These are phyloP conservation scores for Russula earlei DNA, from an alignment of 768 basidiomycete genomes.

Conservation along the genomic window DNA sequence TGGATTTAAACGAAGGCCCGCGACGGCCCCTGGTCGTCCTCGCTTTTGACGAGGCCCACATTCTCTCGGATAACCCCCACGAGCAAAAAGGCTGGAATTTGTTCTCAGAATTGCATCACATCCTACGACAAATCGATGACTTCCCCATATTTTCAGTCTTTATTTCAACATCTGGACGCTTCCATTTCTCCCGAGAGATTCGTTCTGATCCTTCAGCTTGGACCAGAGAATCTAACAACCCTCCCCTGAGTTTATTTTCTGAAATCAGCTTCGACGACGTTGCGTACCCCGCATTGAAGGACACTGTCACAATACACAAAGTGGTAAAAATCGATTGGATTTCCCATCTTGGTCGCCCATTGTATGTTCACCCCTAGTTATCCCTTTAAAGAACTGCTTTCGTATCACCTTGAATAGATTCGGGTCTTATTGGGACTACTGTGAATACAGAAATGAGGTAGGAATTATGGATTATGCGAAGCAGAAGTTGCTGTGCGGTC, in stretches of 20 bases:
- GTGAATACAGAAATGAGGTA: neutral
- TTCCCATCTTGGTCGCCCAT: neutral
- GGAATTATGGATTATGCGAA: neutral
- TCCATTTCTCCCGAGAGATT: neutral
- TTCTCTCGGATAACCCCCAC: neutral
- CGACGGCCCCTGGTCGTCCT: neutral
- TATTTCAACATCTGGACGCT: neutral
- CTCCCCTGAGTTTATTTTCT: neutral
- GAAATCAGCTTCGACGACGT: neutral
- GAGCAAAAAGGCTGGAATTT: neutral
- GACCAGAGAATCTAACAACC: neutral
- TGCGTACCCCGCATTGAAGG: neutral
- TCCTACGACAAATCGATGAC: neutral
- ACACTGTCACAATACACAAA: neutral
- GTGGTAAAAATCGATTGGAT: neutral
- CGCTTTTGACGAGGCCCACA: neutral
- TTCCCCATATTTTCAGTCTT: neutral
- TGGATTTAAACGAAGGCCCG: neutral
- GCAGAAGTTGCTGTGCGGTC: neutral
- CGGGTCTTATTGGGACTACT: too few species aligned
- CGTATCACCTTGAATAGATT: too few species aligned
- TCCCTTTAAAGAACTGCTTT: too few species aligned
- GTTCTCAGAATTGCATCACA: neutral
- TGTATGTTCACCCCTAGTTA: too few species aligned
- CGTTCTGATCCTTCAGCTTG: neutral